phyloP scores from a whole-genome alignment of 148 eudicot species.

The Pouteria glomerata region DNA sequence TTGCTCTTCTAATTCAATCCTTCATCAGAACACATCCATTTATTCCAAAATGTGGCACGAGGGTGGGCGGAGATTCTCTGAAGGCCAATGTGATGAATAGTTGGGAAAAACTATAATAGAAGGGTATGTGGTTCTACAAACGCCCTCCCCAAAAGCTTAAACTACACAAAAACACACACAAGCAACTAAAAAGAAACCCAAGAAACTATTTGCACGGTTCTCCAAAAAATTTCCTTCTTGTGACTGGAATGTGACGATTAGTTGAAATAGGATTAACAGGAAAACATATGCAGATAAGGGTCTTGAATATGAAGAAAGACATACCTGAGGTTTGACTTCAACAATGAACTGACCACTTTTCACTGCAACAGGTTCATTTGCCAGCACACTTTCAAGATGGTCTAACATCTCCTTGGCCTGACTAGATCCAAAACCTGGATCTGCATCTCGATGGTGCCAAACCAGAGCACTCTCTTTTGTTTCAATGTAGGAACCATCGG shows the following conservation, averaged over 20 bases:
- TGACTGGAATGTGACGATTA: not conserved
- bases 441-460: conserved; percentile 50
- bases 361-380: conserved; percentile 45
- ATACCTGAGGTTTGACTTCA: conserved; percentile 49
- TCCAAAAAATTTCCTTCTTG: not conserved
- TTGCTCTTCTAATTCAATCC: no score
- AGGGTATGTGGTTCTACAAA: not conserved
- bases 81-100: not conserved
- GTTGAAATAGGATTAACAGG: not conserved
- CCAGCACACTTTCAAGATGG: conserved; percentile 43
- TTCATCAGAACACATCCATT: no score
- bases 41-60: not conserved
- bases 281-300: not conserved
- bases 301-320: not conserved
- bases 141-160: not conserved
- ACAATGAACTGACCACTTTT: conserved; percentile 46
- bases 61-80: not conserved
- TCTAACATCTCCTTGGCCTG: conserved; percentile 53
- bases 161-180: not conserved
- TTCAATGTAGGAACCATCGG: conserved; percentile 45
- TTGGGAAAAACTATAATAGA: not conserved
- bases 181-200: not conserved
- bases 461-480: conserved; percentile 43
- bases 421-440: conserved; percentile 40
- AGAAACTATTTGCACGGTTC: not conserved